Percentiles rank a stretch among this genome's conserved stretches.
Evolutionary conservation across 192 early-diverging fungal species (phyloP).

Genomic region (Umbelopsis ramanniana): DNA sequence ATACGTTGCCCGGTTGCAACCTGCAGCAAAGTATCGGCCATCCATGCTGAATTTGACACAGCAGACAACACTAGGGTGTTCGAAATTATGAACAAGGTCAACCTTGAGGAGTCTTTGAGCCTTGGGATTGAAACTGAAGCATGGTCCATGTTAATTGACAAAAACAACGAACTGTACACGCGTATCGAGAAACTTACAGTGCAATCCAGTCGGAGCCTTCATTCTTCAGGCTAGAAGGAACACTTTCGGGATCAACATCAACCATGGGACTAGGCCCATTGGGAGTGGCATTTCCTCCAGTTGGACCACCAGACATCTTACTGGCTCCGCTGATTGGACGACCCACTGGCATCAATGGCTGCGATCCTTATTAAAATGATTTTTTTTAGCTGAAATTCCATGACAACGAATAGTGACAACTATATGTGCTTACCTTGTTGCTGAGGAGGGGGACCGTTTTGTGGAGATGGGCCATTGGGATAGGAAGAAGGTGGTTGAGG

Average conservation of each 20-base stretch:
- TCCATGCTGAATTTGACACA: conserved; percentile 96
- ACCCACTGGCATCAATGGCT: background rate
- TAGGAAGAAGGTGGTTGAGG: conserved; percentile 21
- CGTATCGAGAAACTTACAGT: conserved; percentile 51
- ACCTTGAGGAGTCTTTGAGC: conserved; percentile 66
- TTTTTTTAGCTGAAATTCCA: background rate
- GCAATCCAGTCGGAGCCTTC: conserved; percentile 92
- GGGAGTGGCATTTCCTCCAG: background rate
- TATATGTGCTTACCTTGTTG: conserved; percentile 2
- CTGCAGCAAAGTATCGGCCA: conserved; percentile 92
- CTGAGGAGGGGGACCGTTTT: conserved; percentile 18
- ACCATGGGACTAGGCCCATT: conserved; percentile 46
- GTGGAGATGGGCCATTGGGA: conserved; percentile 9
- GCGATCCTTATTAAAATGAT: background rate
- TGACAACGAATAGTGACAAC: background rate
- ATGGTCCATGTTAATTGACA: background rate
- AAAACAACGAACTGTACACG: background rate
- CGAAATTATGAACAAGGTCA: conserved; percentile 67
- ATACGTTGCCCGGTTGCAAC: conserved; percentile 89
- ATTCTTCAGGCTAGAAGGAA: conserved; percentile 75
- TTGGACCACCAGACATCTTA: background rate
- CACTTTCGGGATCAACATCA: conserved; percentile 80
- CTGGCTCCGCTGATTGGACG: conserved; percentile 1
- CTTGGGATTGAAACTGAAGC: conserved; percentile 68
- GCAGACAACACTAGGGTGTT: conserved; percentile 88